Percentiles rank a stretch among this genome's conserved stretches.
Evolutionary conservation across 192 early-diverging fungal genomes (phyloP).

Genomic region (Funneliformis geosporum): DNA sequence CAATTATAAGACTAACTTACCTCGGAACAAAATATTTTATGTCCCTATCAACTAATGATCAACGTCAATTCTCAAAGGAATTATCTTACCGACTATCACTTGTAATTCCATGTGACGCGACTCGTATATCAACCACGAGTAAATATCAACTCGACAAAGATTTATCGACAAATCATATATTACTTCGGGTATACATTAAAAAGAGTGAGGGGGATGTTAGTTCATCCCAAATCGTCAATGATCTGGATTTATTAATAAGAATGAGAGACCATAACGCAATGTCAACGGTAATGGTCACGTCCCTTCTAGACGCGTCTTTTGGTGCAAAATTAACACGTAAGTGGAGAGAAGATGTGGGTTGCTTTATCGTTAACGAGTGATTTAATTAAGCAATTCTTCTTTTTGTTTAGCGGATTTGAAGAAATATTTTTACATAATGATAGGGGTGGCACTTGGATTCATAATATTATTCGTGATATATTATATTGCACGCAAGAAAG

Average conservation of each 20-base stretch:
- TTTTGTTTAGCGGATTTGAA: not conserved
- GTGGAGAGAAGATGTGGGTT: too few species aligned
- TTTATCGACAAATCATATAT: not conserved
- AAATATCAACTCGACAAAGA: not conserved
- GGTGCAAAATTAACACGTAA: not conserved
- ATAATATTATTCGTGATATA: not conserved
- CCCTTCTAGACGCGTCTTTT: not conserved
- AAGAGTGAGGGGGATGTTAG: not conserved
- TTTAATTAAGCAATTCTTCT: not conserved
- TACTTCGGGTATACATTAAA: not conserved
- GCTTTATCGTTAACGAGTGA: not conserved
- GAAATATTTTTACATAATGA: not conserved
- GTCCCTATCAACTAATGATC: not conserved
- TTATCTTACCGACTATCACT: not conserved
- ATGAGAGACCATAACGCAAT: not conserved
- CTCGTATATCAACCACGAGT: not conserved
- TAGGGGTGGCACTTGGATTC: not conserved
- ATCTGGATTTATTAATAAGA: not conserved
- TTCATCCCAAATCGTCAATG: not conserved
- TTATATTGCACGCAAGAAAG: not conserved
- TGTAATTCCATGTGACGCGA: not conserved
- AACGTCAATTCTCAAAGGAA: not conserved
- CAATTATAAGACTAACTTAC: not conserved
- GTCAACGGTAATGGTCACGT: not conserved
- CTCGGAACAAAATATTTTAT: not conserved